Conservation (phyloP, 176 grass and related monocot species). For the Phragmites australis region DNA sequence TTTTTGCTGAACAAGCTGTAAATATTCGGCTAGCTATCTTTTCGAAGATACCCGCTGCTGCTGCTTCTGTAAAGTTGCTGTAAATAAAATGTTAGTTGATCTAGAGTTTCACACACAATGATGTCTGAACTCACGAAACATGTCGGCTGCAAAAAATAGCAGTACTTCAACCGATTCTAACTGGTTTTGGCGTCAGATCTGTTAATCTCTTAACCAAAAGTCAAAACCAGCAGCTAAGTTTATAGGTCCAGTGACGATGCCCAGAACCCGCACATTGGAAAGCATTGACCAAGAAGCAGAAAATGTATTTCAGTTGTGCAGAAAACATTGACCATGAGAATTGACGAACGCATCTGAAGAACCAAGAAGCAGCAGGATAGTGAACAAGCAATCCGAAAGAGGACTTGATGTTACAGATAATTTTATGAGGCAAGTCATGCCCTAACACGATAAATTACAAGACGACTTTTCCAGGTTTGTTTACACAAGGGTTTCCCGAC, state of each 20-base stretch:
- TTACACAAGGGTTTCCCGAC: slow-evolving; percentile 1
- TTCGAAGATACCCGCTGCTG: not conserved
- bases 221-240: not conserved
- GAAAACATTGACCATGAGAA: not conserved
- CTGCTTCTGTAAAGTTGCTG: not conserved
- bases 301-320: not conserved
- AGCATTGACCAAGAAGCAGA: no score
- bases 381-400: not conserved
- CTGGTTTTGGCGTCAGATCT: not conserved
- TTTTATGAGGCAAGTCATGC: not conserved
- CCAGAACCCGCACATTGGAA: not conserved
- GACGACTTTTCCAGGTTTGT: not conserved
- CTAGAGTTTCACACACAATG: not conserved
- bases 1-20: slow-evolving; percentile 15
- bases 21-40: not conserved
- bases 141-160: no score
- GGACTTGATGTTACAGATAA: slow-evolving; percentile 20
- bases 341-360: not conserved
- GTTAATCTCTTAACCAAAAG: not conserved
- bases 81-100: not conserved
- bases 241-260: not conserved
- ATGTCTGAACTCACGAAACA: no score
- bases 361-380: not conserved
- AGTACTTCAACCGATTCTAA: not conserved
- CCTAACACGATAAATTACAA: slow-evolving; percentile 20